These are phyloP conservation scores for Fusarium protoensiforme DNA, from an alignment of 2,329 filamentous ascomycete genomes.

Conservation along the genomic window DNA sequence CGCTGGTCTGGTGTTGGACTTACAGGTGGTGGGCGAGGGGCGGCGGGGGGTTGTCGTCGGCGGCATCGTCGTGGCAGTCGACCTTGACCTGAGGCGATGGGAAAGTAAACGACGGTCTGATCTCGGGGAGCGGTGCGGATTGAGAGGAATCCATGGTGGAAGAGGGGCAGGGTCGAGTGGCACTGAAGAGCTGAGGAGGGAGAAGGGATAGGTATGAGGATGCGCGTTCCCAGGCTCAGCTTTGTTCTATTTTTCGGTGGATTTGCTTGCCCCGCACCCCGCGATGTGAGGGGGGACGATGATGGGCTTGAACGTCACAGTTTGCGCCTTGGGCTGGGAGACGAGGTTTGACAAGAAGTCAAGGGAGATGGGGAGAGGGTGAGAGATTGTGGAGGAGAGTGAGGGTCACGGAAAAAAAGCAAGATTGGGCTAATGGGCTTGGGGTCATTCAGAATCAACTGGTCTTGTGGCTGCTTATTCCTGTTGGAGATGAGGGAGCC, in stretches of 20 bases:
- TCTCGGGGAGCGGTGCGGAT: slow-evolving; percentile 23
- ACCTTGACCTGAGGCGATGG: slow-evolving; percentile 47
- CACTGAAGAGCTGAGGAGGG: neutral
- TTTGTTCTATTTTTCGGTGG: slow-evolving; percentile 2
- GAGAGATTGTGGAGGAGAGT: neutral
- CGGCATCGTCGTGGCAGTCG: slow-evolving; percentile 43
- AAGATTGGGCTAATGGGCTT: neutral
- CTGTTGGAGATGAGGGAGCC: neutral
- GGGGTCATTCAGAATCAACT: neutral
- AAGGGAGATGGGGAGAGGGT: neutral
- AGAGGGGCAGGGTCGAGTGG: neutral
- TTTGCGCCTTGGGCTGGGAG: neutral
- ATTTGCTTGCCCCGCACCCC: slow-evolving; percentile 38
- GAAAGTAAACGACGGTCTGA: slow-evolving; percentile 38
- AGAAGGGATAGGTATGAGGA: neutral
- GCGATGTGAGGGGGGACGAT: slow-evolving; percentile 3
- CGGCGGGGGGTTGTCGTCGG: slow-evolving; percentile 43
- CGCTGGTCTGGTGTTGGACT: slow-evolving; percentile 40
- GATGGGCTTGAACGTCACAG: slow-evolving; percentile 3
- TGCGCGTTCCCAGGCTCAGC: neutral
- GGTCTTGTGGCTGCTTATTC: slow-evolving; percentile 8
- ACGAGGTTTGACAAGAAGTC: neutral
- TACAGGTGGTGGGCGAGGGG: slow-evolving; percentile 55
- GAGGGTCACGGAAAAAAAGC: neutral
- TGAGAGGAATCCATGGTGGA: slow-evolving; percentile 38